Percentiles rank a stretch among this genome's conserved stretches.
Conservation (phyloP, 2,329 filamentous ascomycete genomes). For the Talaromyces atroroseus region DNA sequence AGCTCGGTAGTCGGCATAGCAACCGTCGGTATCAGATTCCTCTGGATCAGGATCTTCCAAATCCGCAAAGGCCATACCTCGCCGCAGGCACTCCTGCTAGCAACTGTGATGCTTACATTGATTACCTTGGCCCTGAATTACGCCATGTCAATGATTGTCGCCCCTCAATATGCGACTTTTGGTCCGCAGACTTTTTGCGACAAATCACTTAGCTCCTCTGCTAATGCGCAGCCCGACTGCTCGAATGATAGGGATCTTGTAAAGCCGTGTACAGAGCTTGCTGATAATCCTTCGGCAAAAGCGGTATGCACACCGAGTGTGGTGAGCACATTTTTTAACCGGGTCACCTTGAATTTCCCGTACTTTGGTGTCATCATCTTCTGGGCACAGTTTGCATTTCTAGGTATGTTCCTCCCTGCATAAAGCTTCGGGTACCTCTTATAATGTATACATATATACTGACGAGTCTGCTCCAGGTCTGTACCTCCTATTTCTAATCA, state of each 20-base stretch:
- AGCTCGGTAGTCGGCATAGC: conserved; percentile 83
- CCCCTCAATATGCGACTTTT: conserved; percentile 89
- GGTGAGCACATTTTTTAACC: conserved; percentile 87
- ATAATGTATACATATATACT: not conserved
- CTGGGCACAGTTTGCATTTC: conserved; percentile 91
- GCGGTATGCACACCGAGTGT: conserved; percentile 86
- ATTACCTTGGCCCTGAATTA: conserved; percentile 92
- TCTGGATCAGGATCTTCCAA: conserved; percentile 90
- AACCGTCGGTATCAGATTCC: conserved; percentile 84
- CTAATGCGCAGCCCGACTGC: conserved; percentile 70
- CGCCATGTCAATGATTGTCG: conserved; percentile 84
- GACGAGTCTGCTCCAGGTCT: conserved; percentile 41
- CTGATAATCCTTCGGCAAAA: conserved; percentile 63
- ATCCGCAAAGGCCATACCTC: conserved; percentile 84
- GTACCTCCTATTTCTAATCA: conserved; percentile 75
- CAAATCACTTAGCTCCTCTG: conserved; percentile 53
- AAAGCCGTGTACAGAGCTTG: conserved; percentile 73
- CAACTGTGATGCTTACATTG: conserved; percentile 83
- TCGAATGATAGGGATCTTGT: conserved; percentile 59
- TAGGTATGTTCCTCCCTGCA: conserved; percentile 45
- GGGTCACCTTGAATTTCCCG: conserved; percentile 87
- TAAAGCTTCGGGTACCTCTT: not conserved
- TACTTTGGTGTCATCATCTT: conserved; percentile 91
- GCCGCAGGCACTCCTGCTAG: conserved; percentile 84
- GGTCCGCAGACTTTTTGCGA: conserved; percentile 93